A percentile compares a stretch with the other conserved stretches of the same genome.
These are phyloP conservation scores for Dioszegia aurantiaca DNA, from an alignment of 768 basidiomycete genomes.

Conservation along the genomic window DNA sequence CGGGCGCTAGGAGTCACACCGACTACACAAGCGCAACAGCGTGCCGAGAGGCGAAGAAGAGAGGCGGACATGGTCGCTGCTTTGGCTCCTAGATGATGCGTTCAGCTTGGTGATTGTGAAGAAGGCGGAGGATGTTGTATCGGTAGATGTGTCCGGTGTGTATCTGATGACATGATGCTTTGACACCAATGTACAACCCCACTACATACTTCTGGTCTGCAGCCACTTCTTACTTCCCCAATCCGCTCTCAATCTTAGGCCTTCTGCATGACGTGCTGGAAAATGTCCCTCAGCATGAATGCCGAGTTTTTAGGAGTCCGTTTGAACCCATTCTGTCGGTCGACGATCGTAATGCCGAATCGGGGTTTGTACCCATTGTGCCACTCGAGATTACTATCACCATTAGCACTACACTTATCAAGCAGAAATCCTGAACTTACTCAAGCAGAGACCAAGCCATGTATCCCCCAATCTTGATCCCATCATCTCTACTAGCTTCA, in stretches of 20 bases:
- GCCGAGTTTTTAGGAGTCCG: slow-evolving; percentile 36
- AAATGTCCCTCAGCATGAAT: slow-evolving; percentile 29
- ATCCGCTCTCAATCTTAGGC: too few species aligned
- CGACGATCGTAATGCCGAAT: slow-evolving; percentile 33
- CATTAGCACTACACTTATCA: background rate
- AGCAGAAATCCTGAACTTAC: slow-evolving; percentile 15
- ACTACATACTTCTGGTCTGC: too few species aligned
- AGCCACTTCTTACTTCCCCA: too few species aligned
- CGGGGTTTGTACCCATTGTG: slow-evolving; percentile 14
- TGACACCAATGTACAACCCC: too few species aligned
- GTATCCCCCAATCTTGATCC: slow-evolving; percentile 28
- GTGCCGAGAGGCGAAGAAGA: slow-evolving; percentile 42
- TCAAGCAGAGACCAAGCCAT: slow-evolving; percentile 41
- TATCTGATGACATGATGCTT: too few species aligned
- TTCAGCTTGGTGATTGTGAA: too few species aligned
- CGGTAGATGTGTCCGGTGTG: too few species aligned
- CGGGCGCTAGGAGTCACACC: slow-evolving; percentile 20
- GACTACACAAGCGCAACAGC: slow-evolving; percentile 23
- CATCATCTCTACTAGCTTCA: slow-evolving; percentile 31
- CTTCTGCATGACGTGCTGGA: slow-evolving; percentile 17
- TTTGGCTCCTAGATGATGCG: slow-evolving; percentile 21
- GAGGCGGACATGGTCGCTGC: slow-evolving; percentile 46
- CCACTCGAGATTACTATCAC: slow-evolving; percentile 34
- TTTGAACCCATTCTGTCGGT: slow-evolving; percentile 30
- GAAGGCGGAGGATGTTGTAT: background rate